Percentiles rank a stretch among this genome's conserved stretches.
These are phyloP conservation scores for Microsporum canis DNA, from an alignment of 2,329 filamentous ascomycete genomes.

Conservation along the genomic window DNA sequence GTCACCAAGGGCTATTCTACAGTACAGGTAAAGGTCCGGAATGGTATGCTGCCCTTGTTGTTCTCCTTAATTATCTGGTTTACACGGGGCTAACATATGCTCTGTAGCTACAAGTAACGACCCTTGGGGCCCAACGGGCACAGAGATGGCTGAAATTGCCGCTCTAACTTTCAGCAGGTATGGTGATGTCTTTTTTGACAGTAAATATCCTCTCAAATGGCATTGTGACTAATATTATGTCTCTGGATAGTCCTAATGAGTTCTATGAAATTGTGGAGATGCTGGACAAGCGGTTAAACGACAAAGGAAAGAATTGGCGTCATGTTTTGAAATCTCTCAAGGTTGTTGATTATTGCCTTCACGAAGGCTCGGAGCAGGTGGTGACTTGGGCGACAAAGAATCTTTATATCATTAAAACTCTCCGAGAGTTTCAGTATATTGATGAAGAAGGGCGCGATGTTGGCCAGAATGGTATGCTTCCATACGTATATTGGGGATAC, in stretches of 20 bases:
- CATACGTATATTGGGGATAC: not conserved
- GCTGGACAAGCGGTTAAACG: constrained; percentile 95
- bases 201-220: not conserved
- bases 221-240: constrained; percentile 9
- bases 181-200: not conserved
- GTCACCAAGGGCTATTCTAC: constrained; percentile 97
- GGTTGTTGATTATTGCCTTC: constrained; percentile 92
- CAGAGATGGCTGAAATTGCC: constrained; percentile 97
- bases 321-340: constrained; percentile 96
- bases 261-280: constrained; percentile 99
- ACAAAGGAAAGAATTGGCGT: constrained; percentile 99
- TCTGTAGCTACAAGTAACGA: constrained; percentile 90
- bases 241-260: constrained; percentile 61
- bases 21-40: constrained; percentile 95
- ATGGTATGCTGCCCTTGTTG: constrained; percentile 51
- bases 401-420: constrained; percentile 95
- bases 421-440: constrained; percentile 92
- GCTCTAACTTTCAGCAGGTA: constrained; percentile 97
- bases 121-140: constrained; percentile 94
- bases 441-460: constrained; percentile 94
- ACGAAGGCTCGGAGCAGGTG: constrained; percentile 91
- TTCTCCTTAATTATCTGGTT: not conserved
- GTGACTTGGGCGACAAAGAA: constrained; percentile 98
- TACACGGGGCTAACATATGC: constrained; percentile 15
- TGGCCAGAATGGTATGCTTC: constrained; percentile 74